Percentiles rank a stretch among this genome's conserved stretches.
Conservation (phyloP, 805 yeast species). For the Naumovozyma dairenensis region DNA sequence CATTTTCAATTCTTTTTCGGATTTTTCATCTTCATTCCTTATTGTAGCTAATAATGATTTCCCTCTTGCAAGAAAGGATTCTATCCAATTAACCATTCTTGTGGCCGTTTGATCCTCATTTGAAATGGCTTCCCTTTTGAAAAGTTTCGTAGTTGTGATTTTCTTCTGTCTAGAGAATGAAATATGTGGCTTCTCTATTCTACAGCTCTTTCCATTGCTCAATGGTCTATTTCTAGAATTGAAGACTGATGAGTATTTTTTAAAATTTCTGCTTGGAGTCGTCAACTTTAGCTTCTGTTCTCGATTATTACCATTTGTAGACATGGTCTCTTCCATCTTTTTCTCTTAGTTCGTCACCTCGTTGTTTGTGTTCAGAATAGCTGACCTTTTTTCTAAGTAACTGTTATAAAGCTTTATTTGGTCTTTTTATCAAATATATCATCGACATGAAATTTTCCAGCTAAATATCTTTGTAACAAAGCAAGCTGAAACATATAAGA, state of each 20-base stretch:
- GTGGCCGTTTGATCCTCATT: neutral
- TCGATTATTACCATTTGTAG: slow-evolving; percentile 1
- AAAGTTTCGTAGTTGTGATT: neutral
- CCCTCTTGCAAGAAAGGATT: slow-evolving; percentile 18
- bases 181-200: neutral
- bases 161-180: neutral
- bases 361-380: too few relatives aligned
- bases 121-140: neutral
- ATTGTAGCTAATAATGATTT: slow-evolving; percentile 12
- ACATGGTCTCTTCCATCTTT: too few relatives aligned
- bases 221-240: neutral
- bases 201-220: neutral
- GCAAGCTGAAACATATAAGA: too few relatives aligned
- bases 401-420: too few relatives aligned
- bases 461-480: too few relatives aligned
- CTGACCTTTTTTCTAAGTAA: too few relatives aligned
- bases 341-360: too few relatives aligned
- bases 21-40: slow-evolving; percentile 7
- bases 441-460: too few relatives aligned
- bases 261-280: slow-evolving; percentile 18
- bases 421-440: too few relatives aligned
- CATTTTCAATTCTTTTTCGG: slow-evolving; percentile 1
- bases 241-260: slow-evolving; percentile 8
- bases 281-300: slow-evolving; percentile 5
- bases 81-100: slow-evolving; percentile 14